Evolutionary conservation across 2,329 filamentous ascomycete species (phyloP).

Genomic region (Aspergillus sp.): DNA sequence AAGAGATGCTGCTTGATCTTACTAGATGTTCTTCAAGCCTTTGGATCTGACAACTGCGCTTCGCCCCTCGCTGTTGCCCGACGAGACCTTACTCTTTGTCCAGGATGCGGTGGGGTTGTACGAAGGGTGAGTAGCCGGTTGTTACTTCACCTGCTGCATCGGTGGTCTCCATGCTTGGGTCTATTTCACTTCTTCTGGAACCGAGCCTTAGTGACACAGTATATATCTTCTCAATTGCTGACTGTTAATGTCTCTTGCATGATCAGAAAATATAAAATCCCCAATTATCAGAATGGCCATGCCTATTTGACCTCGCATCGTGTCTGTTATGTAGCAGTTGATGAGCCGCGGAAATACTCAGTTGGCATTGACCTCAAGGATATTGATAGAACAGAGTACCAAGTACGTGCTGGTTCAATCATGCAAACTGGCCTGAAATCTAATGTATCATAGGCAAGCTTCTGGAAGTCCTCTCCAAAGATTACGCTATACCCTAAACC

Average conservation of each 20-base stretch:
- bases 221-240: conserved; percentile 1
- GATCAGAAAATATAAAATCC: conserved; percentile 86
- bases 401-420: conserved; percentile 55
- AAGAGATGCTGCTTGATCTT: conserved; percentile 35
- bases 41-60: conserved; percentile 95
- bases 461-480: conserved; percentile 92
- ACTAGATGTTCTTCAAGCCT: conserved; percentile 95
- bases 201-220: conserved; percentile 1
- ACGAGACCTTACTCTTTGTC: conserved; percentile 93
- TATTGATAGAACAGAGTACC: conserved; percentile 87
- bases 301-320: conserved; percentile 96
- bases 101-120: conserved; percentile 97
- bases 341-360: conserved; percentile 80
- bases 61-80: conserved; percentile 85
- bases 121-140: conserved; percentile 71
- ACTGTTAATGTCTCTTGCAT: conserved; percentile 21
- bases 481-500: conserved; percentile 86
- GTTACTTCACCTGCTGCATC: conserved; percentile 12
- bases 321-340: conserved; percentile 89
- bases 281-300: conserved; percentile 91
- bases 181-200: background rate
- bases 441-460: conserved; percentile 66
- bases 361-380: conserved; percentile 85
- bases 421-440: conserved; percentile 2
- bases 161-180: background rate